phyloP scores from a whole-genome alignment of 2,329 filamentous ascomycete genomes.

The Ascochyta rabiei region DNA sequence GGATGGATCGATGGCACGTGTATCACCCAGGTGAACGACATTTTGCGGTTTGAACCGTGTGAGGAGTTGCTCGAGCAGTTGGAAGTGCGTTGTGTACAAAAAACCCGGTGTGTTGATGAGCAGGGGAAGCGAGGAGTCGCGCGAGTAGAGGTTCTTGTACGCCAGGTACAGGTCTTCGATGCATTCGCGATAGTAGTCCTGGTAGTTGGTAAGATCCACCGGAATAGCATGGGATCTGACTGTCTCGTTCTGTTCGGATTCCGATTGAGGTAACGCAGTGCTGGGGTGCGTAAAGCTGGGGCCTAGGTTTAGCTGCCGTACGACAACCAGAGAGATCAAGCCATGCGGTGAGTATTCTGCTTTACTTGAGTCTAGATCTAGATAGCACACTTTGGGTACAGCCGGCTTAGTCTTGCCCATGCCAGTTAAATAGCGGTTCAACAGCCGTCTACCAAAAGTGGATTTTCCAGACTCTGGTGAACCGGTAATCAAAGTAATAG shows the following conservation, averaged over 20 bases:
- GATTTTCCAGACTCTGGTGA: conserved; percentile 78
- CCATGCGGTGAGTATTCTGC: conserved; percentile 76
- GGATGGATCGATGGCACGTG: conserved; percentile 57
- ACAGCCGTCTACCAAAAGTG: conserved; percentile 70
- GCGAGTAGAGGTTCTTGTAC: conserved; percentile 57
- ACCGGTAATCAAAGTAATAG: conserved; percentile 67
- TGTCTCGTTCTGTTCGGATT: conserved; percentile 44
- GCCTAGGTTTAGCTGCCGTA: conserved; percentile 67
- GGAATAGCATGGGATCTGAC: conserved; percentile 71
- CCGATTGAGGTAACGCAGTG: conserved; percentile 24
- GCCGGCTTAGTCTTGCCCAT: conserved; percentile 35
- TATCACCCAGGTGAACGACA: conserved; percentile 67
- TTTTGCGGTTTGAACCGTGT: conserved; percentile 61
- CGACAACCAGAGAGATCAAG: conserved; percentile 69
- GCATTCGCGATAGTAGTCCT: conserved; percentile 70
- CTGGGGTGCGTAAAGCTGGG: conserved; percentile 69
- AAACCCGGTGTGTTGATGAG: conserved; percentile 78
- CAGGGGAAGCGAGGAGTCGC: conserved; percentile 58
- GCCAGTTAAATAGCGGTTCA: conserved; percentile 69
- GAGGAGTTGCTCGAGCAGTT: conserved; percentile 66
- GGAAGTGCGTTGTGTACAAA: conserved; percentile 72
- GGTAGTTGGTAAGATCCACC: conserved; percentile 68
- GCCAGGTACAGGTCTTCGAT: conserved; percentile 66
- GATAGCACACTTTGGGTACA: conserved; percentile 57
- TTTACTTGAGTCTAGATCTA: conserved; percentile 80